These are phyloP conservation scores for Fusarium paranaense DNA, from an alignment of 2,329 filamentous ascomycete species.

Conservation along the genomic window DNA sequence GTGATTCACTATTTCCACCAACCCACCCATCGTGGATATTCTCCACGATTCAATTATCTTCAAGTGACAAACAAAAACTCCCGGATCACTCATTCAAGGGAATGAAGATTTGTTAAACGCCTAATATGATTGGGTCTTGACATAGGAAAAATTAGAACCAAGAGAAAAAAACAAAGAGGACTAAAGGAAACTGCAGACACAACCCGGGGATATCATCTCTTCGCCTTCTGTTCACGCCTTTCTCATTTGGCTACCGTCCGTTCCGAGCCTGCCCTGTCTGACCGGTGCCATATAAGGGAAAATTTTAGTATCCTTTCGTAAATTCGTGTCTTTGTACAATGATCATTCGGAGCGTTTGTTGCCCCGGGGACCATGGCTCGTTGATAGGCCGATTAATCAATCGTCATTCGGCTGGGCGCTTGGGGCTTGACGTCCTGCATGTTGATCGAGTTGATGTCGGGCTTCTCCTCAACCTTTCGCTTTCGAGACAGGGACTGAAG, in stretches of 20 bases:
- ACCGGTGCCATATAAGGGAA: slow-evolving; percentile 42
- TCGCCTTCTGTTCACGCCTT: slow-evolving; percentile 44
- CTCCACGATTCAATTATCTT: slow-evolving; percentile 24
- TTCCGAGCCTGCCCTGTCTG: slow-evolving; percentile 46
- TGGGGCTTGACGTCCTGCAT: slow-evolving; percentile 68
- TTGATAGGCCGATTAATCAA: slow-evolving; percentile 60
- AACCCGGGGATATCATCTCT: slow-evolving; percentile 44
- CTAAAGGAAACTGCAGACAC: slow-evolving; percentile 40
- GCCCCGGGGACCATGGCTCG: slow-evolving; percentile 17
- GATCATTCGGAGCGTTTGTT: slow-evolving; percentile 9
- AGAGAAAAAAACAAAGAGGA: slow-evolving; percentile 25
- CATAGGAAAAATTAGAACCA: slow-evolving; percentile 33
- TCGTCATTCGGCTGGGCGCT: slow-evolving; percentile 69
- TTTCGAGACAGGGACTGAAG: slow-evolving; percentile 66
- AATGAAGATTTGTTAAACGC: slow-evolving; percentile 41
- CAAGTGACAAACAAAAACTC: slow-evolving; percentile 32
- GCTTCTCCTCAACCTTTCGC: slow-evolving; percentile 63
- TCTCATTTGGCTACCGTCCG: slow-evolving; percentile 41
- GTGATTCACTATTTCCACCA: slow-evolving; percentile 4
- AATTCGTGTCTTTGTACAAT: slow-evolving; percentile 53
- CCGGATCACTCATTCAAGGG: slow-evolving; percentile 35
- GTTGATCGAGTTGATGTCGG: slow-evolving; percentile 67
- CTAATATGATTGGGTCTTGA: slow-evolving; percentile 38
- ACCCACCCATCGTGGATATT: slow-evolving; percentile 8
- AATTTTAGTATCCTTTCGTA: slow-evolving; percentile 46